phyloP scores from a whole-genome alignment of 148 eudicot species.

The Silene uniflora region DNA sequence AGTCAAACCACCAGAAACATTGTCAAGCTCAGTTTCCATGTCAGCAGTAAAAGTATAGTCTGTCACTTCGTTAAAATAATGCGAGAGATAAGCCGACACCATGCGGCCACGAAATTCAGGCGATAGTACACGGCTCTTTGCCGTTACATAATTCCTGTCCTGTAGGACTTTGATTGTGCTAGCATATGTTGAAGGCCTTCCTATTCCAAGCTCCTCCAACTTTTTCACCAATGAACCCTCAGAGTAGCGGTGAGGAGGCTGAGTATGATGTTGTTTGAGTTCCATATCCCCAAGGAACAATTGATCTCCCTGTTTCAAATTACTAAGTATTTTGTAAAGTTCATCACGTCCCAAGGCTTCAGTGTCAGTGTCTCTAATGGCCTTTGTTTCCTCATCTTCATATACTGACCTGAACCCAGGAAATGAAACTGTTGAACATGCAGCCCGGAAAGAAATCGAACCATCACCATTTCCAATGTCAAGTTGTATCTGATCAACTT shows the following conservation, averaged over 20 bases:
- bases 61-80: constrained; percentile 84
- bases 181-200: constrained; percentile 97
- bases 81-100: constrained; percentile 88
- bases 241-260: constrained; percentile 74
- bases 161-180: constrained; percentile 72
- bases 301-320: constrained; percentile 51
- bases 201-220: constrained; percentile 96
- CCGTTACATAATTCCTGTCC: constrained; percentile 80
- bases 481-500: constrained; percentile 58
- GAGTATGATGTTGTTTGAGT: constrained; percentile 68
- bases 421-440: constrained; percentile 63
- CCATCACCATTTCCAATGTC: constrained; percentile 54
- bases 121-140: constrained; percentile 53
- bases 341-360: constrained; percentile 44
- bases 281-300: constrained; percentile 55
- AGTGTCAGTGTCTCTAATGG: constrained; percentile 40
- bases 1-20: constrained; percentile 86
- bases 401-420: constrained; percentile 68
- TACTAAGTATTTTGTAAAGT: constrained; percentile 40
- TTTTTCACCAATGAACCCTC: constrained; percentile 86
- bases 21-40: constrained; percentile 96
- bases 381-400: constrained; percentile 61
- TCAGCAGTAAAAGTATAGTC: constrained; percentile 97
- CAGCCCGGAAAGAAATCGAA: constrained; percentile 60
- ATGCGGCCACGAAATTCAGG: constrained; percentile 98